Conservation (phyloP, 257 asterid genomes). For the Prunella vulgaris region DNA sequence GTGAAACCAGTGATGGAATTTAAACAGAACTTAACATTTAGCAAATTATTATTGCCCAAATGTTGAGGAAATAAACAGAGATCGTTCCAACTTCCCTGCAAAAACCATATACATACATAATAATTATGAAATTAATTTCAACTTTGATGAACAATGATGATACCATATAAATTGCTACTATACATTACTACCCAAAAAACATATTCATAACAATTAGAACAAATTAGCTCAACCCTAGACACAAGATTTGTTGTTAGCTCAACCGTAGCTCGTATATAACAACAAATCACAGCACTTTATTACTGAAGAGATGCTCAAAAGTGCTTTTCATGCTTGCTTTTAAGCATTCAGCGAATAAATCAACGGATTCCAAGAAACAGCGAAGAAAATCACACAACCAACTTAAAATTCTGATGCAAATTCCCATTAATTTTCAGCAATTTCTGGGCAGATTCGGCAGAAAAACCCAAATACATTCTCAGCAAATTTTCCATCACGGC, state of each 20-base stretch:
- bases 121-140: not conserved
- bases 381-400: not conserved
- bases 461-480: not conserved
- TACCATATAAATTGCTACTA: too few species aligned
- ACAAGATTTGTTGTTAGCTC: not conserved
- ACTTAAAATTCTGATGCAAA: not conserved
- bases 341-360: not conserved
- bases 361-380: not conserved
- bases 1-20: not conserved
- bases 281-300: not conserved
- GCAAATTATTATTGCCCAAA: not conserved
- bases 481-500: not conserved
- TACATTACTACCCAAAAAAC: not conserved
- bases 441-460: not conserved
- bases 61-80: not conserved
- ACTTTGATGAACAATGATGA: not conserved
- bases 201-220: too few species aligned
- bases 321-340: not conserved
- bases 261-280: not conserved
- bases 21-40: not conserved
- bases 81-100: constrained; percentile 15
- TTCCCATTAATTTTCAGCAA: not conserved
- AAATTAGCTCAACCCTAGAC: not conserved
- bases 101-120: not conserved
- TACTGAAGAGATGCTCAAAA: not conserved